A percentile compares a stretch with the other conserved stretches of the same genome.
Conservation (phyloP, 805 yeast species). For the Tetrapisispora phaffii region DNA sequence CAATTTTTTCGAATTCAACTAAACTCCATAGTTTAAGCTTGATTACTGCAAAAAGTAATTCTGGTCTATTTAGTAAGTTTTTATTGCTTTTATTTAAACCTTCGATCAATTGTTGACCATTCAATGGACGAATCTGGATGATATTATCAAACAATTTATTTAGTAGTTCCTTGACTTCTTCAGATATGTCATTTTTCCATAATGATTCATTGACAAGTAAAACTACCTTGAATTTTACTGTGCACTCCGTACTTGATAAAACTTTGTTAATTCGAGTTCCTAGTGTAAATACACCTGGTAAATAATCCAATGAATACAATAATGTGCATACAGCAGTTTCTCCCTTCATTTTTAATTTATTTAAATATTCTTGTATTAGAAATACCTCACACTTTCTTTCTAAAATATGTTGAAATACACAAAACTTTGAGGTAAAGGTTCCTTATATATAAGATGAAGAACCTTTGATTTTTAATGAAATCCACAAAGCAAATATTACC, state of each 20-base stretch:
- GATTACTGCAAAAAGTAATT: conserved; percentile 40
- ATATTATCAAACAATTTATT: conserved; percentile 21
- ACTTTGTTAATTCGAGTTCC: conserved; percentile 30
- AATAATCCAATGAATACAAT: conserved; percentile 40
- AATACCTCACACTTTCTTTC: too few relatives aligned
- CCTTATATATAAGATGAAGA: too few relatives aligned
- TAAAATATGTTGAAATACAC: too few relatives aligned
- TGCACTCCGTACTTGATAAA: conserved; percentile 1
- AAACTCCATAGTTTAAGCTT: conserved; percentile 44
- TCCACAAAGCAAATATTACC: too few relatives aligned
- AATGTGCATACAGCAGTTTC: conserved; percentile 28
- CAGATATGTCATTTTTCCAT: conserved; percentile 11
- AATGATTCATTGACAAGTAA: conserved; percentile 16
- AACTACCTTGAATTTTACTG: conserved; percentile 7
- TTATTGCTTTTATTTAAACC: conserved; percentile 21
- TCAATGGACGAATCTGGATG: conserved; percentile 18
- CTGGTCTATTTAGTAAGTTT: conserved; percentile 38
- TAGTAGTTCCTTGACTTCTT: conserved; percentile 11
- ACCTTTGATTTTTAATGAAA: too few relatives aligned
- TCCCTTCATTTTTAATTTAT: not conserved
- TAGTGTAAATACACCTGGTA: conserved; percentile 49
- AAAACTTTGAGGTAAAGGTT: too few relatives aligned
- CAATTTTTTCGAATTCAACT: conserved; percentile 34
- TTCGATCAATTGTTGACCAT: conserved; percentile 13
- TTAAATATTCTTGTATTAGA: not conserved